Conservation (phyloP, 1,284 basidiomycete species). For the Ceratobasidium theobromae region DNA sequence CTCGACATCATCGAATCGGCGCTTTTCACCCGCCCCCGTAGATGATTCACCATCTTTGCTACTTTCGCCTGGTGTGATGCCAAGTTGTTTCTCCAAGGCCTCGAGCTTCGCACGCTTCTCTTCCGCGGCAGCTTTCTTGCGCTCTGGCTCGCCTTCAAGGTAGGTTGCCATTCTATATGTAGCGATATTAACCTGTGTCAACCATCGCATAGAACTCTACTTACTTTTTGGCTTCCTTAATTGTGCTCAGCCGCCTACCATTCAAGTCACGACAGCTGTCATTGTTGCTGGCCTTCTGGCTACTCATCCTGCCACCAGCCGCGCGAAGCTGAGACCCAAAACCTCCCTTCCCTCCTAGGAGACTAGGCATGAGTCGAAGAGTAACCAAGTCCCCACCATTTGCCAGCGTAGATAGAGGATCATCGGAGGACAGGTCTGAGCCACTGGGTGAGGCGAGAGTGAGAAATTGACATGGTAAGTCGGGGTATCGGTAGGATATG, state of each 20-base stretch:
- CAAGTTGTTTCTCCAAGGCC: conserved; percentile 77
- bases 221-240: conserved; percentile 94
- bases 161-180: conserved; percentile 78
- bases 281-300: conserved; percentile 91
- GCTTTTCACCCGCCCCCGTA: conserved; percentile 69
- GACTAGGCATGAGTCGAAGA: conserved; percentile 65
- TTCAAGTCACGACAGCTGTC: conserved; percentile 94
- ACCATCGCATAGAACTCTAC: conserved; percentile 37
- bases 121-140: conserved; percentile 76
- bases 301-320: conserved; percentile 96
- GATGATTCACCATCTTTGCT: conserved; percentile 46
- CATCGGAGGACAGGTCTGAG: conserved; percentile 49
- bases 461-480: conserved; percentile 10
- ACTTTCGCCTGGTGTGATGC: conserved; percentile 52
- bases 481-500: neutral
- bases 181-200: neutral
- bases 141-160: conserved; percentile 80
- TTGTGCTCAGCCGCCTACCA: conserved; percentile 85
- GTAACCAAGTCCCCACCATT: conserved; percentile 48
- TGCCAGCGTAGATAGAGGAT: conserved; percentile 62
- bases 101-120: conserved; percentile 85
- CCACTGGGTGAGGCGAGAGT: conserved; percentile 19
- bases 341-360: conserved; percentile 93
- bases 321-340: conserved; percentile 96
- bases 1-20: conserved; percentile 88